Evolutionary conservation across 495 filamentous ascomycete genomes (phyloP).

Genomic region (Geoglossum glabrum): DNA sequence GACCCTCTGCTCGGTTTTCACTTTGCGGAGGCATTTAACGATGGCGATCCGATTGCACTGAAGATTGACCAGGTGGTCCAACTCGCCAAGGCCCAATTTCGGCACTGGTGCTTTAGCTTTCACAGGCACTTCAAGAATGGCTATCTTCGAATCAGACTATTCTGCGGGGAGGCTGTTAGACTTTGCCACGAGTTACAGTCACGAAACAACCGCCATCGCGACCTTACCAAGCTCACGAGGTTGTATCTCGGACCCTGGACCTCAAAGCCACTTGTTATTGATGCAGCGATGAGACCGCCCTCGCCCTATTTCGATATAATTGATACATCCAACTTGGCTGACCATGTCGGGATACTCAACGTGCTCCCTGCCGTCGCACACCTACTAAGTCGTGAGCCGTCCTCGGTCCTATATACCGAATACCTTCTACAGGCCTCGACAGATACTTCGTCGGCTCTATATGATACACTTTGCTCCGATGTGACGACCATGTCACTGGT

Average conservation of each 20-base stretch:
- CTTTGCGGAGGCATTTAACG: slow-evolving; percentile 15
- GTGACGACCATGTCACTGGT: slow-evolving; percentile 26
- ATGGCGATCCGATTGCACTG: neutral
- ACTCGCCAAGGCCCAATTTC: slow-evolving; percentile 16
- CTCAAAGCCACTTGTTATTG: slow-evolving; percentile 17
- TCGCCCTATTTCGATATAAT: slow-evolving; percentile 29
- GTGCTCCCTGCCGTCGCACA: slow-evolving; percentile 27
- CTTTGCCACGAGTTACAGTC: slow-evolving; percentile 12
- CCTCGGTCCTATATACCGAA: slow-evolving; percentile 28
- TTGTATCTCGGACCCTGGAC: no score
- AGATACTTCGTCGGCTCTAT: slow-evolving; percentile 8
- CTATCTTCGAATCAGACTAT: slow-evolving; percentile 22
- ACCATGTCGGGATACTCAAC: slow-evolving; percentile 28
- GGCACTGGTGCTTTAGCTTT: slow-evolving; percentile 16
- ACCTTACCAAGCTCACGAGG: no score
- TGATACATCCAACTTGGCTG: slow-evolving; percentile 33
- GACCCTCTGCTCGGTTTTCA: slow-evolving; percentile 28
- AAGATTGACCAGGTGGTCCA: slow-evolving; percentile 6
- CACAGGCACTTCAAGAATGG: slow-evolving; percentile 6
- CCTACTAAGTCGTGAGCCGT: slow-evolving; percentile 20
- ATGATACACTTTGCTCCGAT: slow-evolving; percentile 22
- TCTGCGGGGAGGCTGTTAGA: slow-evolving; percentile 23
- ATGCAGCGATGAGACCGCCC: slow-evolving; percentile 18
- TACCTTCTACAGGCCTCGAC: neutral
- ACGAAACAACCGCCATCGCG: no score